Evolutionary conservation across 306 rosid species (phyloP), one percentile per base, ranked within the genome.

Genomic region (Dryas drummondii): DNA sequence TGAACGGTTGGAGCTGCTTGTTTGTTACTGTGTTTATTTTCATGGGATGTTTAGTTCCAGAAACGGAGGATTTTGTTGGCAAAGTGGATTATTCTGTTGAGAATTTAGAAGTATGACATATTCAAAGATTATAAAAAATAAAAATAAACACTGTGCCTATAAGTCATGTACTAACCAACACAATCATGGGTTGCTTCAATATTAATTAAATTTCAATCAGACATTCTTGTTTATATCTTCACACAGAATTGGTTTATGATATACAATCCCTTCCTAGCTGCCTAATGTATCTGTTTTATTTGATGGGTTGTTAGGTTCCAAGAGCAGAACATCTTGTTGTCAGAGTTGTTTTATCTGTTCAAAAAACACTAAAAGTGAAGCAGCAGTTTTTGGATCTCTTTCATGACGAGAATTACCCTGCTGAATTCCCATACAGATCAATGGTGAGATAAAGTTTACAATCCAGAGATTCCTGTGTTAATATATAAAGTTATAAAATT

Each of bases 301-400:
- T 67, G 14, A 57, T 48, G 53, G 81, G 13, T 76, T 81, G 66
- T n/a, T 71, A 91, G 96, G 90, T 75, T 80, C 63, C 80, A 0
- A 73, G 75, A 74, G 93, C 80, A 1, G 85, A 91, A 71, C 81
- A 70, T 74, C 88, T 89, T 77, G 71, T 79, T 67, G 82, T 92
- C 67, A 86, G 93, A 76, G 96, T 80, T 22, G 87, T 86, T 40
- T 63, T 72, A 54, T 88, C 91, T 42, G 82, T 81, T 45, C 83
- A 82, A n/a, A 86, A 86, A 76, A 71, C 83, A 48, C 54, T 88
- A 59, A 46, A 80, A 75, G 96, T 89, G 76, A 85, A 85, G 72
- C 76, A 84, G 70, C 69, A 66, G 70, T 84, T 91, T 81, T 74
- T 85, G 58, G 84, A 88, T 76, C 80, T 85, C 64, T 66, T 88